These are phyloP conservation scores for Penicillium sp. DNA, from an alignment of 2,329 filamentous ascomycete species.

Conservation along the genomic window DNA sequence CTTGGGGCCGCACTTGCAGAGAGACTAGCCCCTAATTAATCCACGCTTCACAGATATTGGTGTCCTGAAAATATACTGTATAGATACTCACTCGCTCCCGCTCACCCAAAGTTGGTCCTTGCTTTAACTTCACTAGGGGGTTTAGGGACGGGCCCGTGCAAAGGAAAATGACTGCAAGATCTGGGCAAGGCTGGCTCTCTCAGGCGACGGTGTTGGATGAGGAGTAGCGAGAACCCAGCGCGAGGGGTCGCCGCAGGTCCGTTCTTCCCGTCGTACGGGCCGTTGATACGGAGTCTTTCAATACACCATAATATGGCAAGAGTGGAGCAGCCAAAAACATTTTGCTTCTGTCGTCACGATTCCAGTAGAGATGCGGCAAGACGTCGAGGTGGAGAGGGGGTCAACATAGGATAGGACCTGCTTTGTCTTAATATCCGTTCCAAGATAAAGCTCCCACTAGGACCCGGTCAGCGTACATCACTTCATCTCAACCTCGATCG, in stretches of 20 bases:
- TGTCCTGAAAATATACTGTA: neutral
- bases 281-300: conserved; percentile 1
- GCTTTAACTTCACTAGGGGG: neutral
- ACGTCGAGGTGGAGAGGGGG: too few relatives aligned
- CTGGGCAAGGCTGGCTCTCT: neutral
- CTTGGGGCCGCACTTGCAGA: too few relatives aligned
- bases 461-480: too few relatives aligned
- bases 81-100: conserved; percentile 5
- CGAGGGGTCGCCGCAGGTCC: neutral
- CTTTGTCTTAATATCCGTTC: too few relatives aligned
- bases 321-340: too few relatives aligned
- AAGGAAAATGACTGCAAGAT: neutral
- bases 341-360: too few relatives aligned
- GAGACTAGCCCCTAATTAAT: neutral
- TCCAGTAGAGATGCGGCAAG: too few relatives aligned
- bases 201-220: neutral
- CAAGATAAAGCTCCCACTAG: too few relatives aligned
- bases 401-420: too few relatives aligned
- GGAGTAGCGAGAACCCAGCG: neutral
- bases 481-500: too few relatives aligned
- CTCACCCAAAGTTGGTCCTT: neutral
- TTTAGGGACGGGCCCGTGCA: neutral
- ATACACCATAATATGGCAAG: conserved; percentile 4
- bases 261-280: neutral
- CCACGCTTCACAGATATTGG: conserved; percentile 3